phyloP scores from a whole-genome alignment of 129 eudicot species.

The Oenanthe sinensis region DNA sequence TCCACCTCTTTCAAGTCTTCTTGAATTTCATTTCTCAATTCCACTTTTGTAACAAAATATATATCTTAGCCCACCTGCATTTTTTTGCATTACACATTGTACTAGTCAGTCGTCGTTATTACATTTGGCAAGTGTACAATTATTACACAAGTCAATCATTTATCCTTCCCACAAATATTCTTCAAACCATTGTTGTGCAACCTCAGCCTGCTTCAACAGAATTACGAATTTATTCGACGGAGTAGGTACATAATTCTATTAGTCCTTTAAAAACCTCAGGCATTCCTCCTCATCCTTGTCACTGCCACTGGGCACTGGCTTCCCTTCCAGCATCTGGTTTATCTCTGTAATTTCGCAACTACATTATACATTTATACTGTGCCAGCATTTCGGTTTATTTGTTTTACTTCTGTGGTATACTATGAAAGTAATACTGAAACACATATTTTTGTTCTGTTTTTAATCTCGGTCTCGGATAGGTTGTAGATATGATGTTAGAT shows the following conservation, averaged over 20 bases:
- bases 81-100: not conserved
- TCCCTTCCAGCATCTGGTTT: not conserved
- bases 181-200: constrained; percentile 28
- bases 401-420: not conserved
- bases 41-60: not conserved
- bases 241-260: constrained; percentile 36
- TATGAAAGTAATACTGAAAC: no score
- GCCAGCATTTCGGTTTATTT: constrained; percentile 18
- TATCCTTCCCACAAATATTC: constrained; percentile 3
- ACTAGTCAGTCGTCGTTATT: not conserved
- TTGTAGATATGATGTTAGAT: no score
- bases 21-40: not conserved
- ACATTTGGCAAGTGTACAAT: constrained; percentile 44
- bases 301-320: not conserved
- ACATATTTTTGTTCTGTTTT: no score
- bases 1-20: not conserved
- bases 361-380: not conserved
- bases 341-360: constrained; percentile 13
- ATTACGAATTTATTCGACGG: not conserved
- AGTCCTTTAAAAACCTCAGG: not conserved
- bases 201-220: constrained; percentile 40
- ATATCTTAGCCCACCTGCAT: not conserved
- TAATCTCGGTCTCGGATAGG: no score
- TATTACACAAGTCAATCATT: constrained; percentile 21
- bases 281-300: constrained; percentile 3